Evolutionary conservation across 2,329 filamentous ascomycete genomes (phyloP).

Genomic region (Curvularia spicifera): DNA sequence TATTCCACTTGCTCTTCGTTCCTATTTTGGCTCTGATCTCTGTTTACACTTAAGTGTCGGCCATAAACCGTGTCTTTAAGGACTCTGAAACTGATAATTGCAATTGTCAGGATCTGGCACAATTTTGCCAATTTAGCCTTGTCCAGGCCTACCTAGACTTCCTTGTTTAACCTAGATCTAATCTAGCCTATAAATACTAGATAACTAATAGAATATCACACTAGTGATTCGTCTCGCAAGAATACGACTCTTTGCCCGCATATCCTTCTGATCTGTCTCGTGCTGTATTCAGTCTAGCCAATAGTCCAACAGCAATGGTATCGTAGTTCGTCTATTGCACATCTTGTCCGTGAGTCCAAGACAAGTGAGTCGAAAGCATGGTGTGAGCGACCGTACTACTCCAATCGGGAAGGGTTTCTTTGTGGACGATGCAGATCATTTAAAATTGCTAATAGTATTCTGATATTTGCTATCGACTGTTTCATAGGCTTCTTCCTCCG

Average conservation of each 20-base stretch:
- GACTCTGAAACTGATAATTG: too few species aligned
- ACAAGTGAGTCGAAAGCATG: background rate
- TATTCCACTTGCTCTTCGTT: background rate
- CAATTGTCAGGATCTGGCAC: too few species aligned
- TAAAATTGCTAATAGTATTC: background rate
- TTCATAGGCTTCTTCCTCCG: background rate
- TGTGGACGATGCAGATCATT: background rate
- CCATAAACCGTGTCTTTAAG: background rate
- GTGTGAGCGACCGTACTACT: background rate
- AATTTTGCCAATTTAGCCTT: too few species aligned
- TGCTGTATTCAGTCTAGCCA: too few species aligned
- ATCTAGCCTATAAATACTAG: too few species aligned
- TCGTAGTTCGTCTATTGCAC: background rate
- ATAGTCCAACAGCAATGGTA: background rate
- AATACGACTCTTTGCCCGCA: too few species aligned
- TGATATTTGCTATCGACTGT: background rate
- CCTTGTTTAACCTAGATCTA: too few species aligned
- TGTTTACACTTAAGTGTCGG: background rate
- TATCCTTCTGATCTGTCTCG: too few species aligned
- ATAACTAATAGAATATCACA: too few species aligned
- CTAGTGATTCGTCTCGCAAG: too few species aligned
- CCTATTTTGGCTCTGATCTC: too few species aligned
- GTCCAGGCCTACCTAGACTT: too few species aligned
- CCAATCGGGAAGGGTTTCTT: background rate
- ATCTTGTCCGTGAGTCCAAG: background rate